A percentile compares a stretch with the other conserved stretches of the same genome.
Evolutionary conservation across 202 grass and related monocot genomes (phyloP).

Genomic region (Brachypodium distachyon): DNA sequence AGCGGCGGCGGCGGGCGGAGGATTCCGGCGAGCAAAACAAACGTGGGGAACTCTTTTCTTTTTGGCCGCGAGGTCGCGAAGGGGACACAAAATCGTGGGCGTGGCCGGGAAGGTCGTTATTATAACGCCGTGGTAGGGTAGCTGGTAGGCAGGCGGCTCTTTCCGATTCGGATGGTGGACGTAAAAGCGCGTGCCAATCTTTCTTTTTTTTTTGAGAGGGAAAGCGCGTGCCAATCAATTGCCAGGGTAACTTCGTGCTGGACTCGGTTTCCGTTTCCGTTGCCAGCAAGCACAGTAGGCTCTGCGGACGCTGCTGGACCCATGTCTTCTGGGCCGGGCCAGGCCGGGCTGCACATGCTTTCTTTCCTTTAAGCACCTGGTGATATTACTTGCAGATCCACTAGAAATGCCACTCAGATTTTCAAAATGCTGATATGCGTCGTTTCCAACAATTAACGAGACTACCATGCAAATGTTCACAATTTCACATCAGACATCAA

Average conservation of each 20-base stretch:
- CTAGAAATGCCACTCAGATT: too few species aligned
- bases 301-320: neutral
- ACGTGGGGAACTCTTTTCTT: neutral
- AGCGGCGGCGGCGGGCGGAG: neutral
- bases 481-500: neutral
- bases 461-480: neutral
- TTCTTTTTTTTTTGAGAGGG: too few species aligned
- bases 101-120: neutral
- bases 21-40: slow-evolving; percentile 31
- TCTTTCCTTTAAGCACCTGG: neutral
- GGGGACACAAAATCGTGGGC: neutral
- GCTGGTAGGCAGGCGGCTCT: neutral
- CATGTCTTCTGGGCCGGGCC: neutral
- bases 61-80: neutral
- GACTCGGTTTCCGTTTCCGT: neutral
- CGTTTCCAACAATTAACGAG: neutral
- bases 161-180: neutral
- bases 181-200: neutral
- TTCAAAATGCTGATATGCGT: too few species aligned
- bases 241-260: neutral
- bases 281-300: neutral
- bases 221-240: too few species aligned
- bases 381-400: neutral
- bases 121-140: neutral
- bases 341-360: neutral